A percentile compares a stretch with the other conserved stretches of the same genome.
Conservation (phyloP, 2,329 filamentous ascomycete genomes). For the Arthroderma uncinatum region DNA sequence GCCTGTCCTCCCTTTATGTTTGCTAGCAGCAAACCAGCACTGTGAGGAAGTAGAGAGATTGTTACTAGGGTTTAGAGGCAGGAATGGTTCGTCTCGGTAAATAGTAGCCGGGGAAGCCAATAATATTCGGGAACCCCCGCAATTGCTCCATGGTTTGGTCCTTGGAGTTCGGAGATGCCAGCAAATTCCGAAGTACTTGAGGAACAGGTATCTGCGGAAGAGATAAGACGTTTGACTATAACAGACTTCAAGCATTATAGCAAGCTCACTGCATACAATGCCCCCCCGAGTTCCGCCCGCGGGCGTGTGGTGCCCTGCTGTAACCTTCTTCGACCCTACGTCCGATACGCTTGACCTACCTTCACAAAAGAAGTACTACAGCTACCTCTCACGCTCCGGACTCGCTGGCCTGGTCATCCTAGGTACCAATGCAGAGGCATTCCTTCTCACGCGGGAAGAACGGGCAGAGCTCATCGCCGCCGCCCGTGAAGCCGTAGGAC, state of each 20-base stretch:
- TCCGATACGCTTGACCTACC: constrained; percentile 41
- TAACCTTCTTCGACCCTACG: constrained; percentile 44
- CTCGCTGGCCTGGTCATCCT: constrained; percentile 44
- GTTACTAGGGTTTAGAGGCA: too few species aligned
- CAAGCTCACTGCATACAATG: neutral
- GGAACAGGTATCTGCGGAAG: too few species aligned
- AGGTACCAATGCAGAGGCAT: constrained; percentile 47
- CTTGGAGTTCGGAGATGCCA: too few species aligned
- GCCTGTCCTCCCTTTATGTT: neutral
- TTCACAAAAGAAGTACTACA: constrained; percentile 42
- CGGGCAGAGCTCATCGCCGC: constrained; percentile 45
- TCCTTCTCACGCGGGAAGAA: constrained; percentile 50
- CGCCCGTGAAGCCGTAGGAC: constrained; percentile 45
- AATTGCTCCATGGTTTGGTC: too few species aligned
- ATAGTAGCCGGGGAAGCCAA: too few species aligned
- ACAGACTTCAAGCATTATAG: neutral
- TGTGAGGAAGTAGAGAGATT: too few species aligned
- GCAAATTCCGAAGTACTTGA: too few species aligned
- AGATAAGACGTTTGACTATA: neutral
- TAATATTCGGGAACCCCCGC: too few species aligned
- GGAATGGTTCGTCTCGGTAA: too few species aligned
- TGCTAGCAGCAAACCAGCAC: too few species aligned
- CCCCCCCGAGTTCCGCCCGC: constrained; percentile 20
- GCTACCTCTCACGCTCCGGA: constrained; percentile 41
- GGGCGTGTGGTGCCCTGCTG: constrained; percentile 43